These are phyloP conservation scores for Lithohypha guttulata DNA, from an alignment of 2,329 filamentous ascomycete genomes.

Conservation along the genomic window DNA sequence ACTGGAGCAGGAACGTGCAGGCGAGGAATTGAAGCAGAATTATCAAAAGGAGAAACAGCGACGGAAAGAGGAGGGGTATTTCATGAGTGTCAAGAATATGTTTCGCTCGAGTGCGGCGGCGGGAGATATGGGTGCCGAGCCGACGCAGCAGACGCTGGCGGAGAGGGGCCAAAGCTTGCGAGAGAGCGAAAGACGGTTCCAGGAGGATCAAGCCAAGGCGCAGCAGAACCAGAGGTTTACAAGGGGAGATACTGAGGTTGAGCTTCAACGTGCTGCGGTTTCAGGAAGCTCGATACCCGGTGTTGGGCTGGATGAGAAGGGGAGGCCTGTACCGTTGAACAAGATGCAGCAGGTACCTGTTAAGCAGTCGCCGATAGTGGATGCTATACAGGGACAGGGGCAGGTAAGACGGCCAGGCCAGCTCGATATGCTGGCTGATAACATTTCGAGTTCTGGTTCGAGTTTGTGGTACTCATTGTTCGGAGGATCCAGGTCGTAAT, in stretches of 20 bases:
- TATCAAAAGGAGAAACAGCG: slow-evolving; percentile 31
- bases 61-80: slow-evolving; percentile 28
- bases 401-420: slow-evolving; percentile 12
- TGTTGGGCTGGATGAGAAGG: slow-evolving; percentile 21
- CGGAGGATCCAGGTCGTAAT: slow-evolving; percentile 2
- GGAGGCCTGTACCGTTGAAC: slow-evolving; percentile 18
- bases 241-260: slow-evolving; percentile 12
- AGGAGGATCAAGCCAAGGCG: background rate
- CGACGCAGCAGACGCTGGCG: slow-evolving; percentile 9
- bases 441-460: slow-evolving; percentile 9
- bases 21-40: slow-evolving; percentile 33
- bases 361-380: slow-evolving; percentile 6
- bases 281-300: slow-evolving; percentile 14
- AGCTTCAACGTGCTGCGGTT: slow-evolving; percentile 10
- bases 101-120: slow-evolving; percentile 11
- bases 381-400: slow-evolving; percentile 3
- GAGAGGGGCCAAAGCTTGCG: slow-evolving; percentile 8
- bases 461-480: slow-evolving; percentile 5
- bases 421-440: slow-evolving; percentile 17
- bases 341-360: slow-evolving; percentile 11
- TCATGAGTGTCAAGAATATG: slow-evolving; percentile 16
- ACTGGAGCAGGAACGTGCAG: slow-evolving; percentile 35
- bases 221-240: slow-evolving; percentile 8
- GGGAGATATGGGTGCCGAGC: slow-evolving; percentile 17
- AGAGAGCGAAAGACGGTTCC: background rate